Base-by-base conservation (phyloP, 371 early-diverging fungal genomes). In the Umbelopsis sp. region DNA sequence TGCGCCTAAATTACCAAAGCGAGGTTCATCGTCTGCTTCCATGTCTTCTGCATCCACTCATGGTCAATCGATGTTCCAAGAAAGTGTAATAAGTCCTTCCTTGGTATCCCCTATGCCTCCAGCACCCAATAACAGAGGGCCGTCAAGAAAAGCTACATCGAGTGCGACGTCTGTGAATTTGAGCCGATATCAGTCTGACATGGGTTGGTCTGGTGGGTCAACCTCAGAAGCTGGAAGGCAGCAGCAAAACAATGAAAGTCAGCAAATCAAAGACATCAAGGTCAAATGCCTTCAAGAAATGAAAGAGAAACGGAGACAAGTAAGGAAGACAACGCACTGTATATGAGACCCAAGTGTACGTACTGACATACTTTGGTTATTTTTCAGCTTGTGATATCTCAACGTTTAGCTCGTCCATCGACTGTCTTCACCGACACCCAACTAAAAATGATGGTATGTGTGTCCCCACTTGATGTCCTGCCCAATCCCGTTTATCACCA, bases 391-490 rank as follows among this genome's bases (percentile, higher is more conserved):
- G 29, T 57, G 32, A 57, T 57, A 1, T 29, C 29, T 35, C 57
- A 57, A 3, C 29, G 35, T 57, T 12, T 57, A 18, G 37, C 48
- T 7, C n/a, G 44, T 6, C 62, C 73, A 1, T 46, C 44, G 0
- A 44, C 62, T 22, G 53, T 73, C 0, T 67, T 70, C 25, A 67
- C 70, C 0, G 73, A 73, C 63, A 70, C 68, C 16, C 48, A 57
- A n/a, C 44, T 73, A n/a, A 76, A 67, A 38, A 20, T 32, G 5
- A 65, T 73, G 69, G 73, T 76, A 70, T 57, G 66, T 68, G 41
- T 10, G 10, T 7, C 2, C 2, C 12, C 3, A 52, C 41, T 44
- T 0, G 2, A 25, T 51, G 24, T 51, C 24, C 24, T 41, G 14
- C 37, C 22, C 18, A 24, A 18, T 5, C 16, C 11, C 20, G 22